Base-by-base conservation (phyloP, 2,329 filamentous ascomycete species). In the Volutella citrinella region DNA sequence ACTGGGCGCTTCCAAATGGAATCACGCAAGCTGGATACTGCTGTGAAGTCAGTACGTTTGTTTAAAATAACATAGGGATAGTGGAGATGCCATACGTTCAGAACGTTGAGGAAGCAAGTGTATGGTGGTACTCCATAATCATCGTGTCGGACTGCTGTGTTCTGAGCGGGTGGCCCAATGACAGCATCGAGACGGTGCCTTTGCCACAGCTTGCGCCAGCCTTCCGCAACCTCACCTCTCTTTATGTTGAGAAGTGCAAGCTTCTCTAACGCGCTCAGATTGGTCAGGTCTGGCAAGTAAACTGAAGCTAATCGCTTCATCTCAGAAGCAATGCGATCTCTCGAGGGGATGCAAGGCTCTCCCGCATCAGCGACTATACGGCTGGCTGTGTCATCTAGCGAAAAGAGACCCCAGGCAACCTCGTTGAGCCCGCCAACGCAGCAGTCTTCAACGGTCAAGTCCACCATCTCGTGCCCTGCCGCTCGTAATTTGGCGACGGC, bases 21-120 rank as follows among this genome's bases (percentile, higher is more conserved):
- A 78, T 57, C 3, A 73, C 63, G 7, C 66, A 72, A 4, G 69
- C 64, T 4, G 73, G 73, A 46, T 70, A 76, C 66, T 72, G 35
- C 19, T 20, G 29, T 4, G 1, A 6, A 7, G 32, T 26, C 42
- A 24, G 40, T 26, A 16, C 13, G 5, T 20, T n/a, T 19, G 15
- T 15, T 10, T 8, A 23, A 10, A 3, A 4, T 18, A 7, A 18
- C 58, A 68, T 56, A n/a, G n/a, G n/a, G n/a, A n/a, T n/a, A n/a
- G n/a, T n/a, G n/a, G n/a, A n/a, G n/a, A n/a, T n/a, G n/a, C n/a
- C n/a, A n/a, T 46, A 69, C 70, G 51, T 78, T 70, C 5, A 78
- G 44, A 8, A 76, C 15, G 38, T 78, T 80, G 51, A 65, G 65
- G 19, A 77, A 40, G 13, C 66, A 49, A 0, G 74, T 77, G 32